phyloP scores from a whole-genome alignment of 148 eudicot genomes.

The Polygonum aviculare region DNA sequence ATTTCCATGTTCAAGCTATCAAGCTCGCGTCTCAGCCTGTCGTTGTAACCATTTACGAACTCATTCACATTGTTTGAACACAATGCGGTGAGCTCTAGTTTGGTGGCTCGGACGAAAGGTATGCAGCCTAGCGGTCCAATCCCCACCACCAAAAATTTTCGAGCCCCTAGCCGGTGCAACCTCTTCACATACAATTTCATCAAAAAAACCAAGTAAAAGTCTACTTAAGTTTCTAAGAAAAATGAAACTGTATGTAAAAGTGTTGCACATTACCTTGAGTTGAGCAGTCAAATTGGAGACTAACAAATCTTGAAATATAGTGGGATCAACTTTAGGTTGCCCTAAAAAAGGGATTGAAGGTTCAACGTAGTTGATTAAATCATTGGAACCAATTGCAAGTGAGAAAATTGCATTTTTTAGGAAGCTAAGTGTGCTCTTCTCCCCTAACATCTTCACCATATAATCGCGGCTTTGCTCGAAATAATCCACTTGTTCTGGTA shows the following conservation, averaged over 20 bases:
- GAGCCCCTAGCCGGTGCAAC: constrained; percentile 40
- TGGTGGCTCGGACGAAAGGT: constrained; percentile 46
- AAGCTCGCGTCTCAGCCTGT: constrained; percentile 24
- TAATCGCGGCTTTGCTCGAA: constrained; percentile 37
- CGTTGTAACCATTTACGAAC: constrained; percentile 39
- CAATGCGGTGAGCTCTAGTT: constrained; percentile 22
- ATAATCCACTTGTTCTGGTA: constrained; percentile 35
- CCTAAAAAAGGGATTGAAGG: constrained; percentile 37
- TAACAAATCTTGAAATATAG: constrained; percentile 38
- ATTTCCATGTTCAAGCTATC: constrained; percentile 23
- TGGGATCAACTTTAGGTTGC: constrained; percentile 25
- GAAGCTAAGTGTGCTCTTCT: constrained; percentile 18
- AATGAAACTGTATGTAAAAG: constrained; percentile 20
- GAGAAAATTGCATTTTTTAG: constrained; percentile 38
- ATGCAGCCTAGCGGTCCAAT: constrained; percentile 66
- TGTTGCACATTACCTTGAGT: constrained; percentile 40
- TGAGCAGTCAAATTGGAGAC: constrained; percentile 50
- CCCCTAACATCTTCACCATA: constrained; percentile 38
- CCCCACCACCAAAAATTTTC: constrained; percentile 43
- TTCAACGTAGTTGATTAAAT: constrained; percentile 42
- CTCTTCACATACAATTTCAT: constrained; percentile 20
- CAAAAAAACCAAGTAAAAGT: not conserved
- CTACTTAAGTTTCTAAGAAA: not conserved
- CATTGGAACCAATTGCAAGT: constrained; percentile 51
- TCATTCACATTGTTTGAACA: constrained; percentile 37